Evolutionary conservation across 345 rosid genomes (phyloP).

Genomic region (Clarkia xantiana): DNA sequence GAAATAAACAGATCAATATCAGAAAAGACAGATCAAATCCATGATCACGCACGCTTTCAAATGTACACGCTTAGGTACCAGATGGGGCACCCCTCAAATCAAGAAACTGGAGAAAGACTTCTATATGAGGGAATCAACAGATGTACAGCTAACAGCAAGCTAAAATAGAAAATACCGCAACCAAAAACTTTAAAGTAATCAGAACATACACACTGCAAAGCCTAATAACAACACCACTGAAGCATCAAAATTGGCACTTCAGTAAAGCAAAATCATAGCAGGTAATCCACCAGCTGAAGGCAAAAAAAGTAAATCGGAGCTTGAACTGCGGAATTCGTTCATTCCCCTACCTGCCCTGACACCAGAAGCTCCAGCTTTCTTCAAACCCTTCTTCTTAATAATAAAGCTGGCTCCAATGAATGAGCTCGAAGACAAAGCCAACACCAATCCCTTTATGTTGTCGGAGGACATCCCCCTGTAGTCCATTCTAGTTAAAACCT

Average conservation of each 20-base stretch:
- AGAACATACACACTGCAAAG: not conserved
- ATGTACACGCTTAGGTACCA: too few species aligned
- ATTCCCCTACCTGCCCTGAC: slow-evolving; percentile 49
- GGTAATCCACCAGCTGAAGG: not conserved
- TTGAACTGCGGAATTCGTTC: not conserved
- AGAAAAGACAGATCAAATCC: too few species aligned
- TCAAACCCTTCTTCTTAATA: slow-evolving; percentile 79
- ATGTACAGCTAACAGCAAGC: too few species aligned
- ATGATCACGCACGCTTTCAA: too few species aligned
- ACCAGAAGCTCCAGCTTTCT: slow-evolving; percentile 57
- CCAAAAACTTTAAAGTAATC: not conserved
- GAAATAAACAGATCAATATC: too few species aligned
- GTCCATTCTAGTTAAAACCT: slow-evolving; percentile 21
- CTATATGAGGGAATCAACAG: too few species aligned
- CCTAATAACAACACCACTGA: not conserved
- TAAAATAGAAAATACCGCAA: too few species aligned
- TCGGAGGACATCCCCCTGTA: slow-evolving; percentile 67
- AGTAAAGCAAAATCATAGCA: not conserved
- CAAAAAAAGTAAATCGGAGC: not conserved
- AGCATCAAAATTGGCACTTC: not conserved
- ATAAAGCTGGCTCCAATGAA: slow-evolving; percentile 88
- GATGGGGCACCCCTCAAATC: too few species aligned
- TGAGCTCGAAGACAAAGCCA: slow-evolving; percentile 69
- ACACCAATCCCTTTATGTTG: slow-evolving; percentile 67
- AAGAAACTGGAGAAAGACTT: too few species aligned